A percentile compares a stretch with the other conserved stretches of the same genome.
Evolutionary conservation across 495 filamentous ascomycete species (phyloP).

Genomic region (Trichoderma virens): DNA sequence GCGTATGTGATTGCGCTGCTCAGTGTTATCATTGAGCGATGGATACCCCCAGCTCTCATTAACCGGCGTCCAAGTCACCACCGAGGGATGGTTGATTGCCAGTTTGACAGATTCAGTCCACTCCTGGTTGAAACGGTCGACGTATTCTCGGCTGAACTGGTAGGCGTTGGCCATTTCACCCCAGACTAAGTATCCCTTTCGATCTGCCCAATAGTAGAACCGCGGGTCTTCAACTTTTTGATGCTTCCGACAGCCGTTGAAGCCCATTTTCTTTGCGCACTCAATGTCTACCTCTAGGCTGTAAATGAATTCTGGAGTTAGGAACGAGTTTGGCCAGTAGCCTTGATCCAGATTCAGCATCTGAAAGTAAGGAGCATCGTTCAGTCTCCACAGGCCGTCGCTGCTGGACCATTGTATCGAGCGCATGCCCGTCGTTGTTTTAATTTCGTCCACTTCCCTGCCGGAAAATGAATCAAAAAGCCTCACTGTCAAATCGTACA

Average conservation of each 20-base stretch:
- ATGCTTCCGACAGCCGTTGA: constrained; percentile 55
- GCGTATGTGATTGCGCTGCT: constrained; percentile 52
- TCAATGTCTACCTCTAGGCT: constrained; percentile 49
- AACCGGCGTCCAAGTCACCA: constrained; percentile 56
- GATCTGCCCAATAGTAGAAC: constrained; percentile 30
- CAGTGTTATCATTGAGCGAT: constrained; percentile 38
- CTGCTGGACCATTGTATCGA: constrained; percentile 42
- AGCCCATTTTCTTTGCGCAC: constrained; percentile 47
- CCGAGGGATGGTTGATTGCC: constrained; percentile 51
- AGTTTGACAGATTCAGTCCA: constrained; percentile 49
- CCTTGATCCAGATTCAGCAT: constrained; percentile 54
- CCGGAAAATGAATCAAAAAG: constrained; percentile 12
- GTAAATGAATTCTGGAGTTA: constrained; percentile 45
- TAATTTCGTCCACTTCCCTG: background rate
- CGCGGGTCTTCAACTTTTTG: constrained; percentile 31
- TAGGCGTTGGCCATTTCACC: constrained; percentile 34
- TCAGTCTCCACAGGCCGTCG: constrained; percentile 47
- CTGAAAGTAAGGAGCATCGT: constrained; percentile 50
- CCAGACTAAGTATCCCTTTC: constrained; percentile 28
- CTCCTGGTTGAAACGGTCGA: constrained; percentile 46
- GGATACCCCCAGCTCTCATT: constrained; percentile 58
- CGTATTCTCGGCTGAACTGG: constrained; percentile 43
- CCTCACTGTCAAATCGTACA: constrained; percentile 48
- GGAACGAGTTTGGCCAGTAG: constrained; percentile 53
- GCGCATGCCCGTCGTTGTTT: constrained; percentile 54